These are phyloP conservation scores for Parmelia sp. DNA, from an alignment of 495 filamentous ascomycete species.

Conservation along the genomic window DNA sequence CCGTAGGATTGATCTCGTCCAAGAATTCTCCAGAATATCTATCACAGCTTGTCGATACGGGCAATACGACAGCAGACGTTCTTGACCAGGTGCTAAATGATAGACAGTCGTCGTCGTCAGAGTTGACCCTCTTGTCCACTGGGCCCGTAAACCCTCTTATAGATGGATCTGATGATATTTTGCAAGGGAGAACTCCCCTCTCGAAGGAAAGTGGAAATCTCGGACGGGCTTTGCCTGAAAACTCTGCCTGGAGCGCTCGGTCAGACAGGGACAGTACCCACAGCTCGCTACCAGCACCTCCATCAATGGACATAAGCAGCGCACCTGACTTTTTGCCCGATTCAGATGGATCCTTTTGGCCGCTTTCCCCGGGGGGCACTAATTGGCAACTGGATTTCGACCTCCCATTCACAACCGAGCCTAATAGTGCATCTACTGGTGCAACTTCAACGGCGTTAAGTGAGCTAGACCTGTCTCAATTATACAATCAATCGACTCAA, in stretches of 20 bases:
- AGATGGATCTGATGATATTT: too few relatives aligned
- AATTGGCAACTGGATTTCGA: conserved; percentile 6
- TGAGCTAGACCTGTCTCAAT: conserved; percentile 9
- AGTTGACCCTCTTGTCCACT: background rate
- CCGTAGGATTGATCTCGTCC: conserved; percentile 3
- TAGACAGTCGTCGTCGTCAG: background rate
- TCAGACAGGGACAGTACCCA: background rate
- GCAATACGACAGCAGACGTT: background rate
- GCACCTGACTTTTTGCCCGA: too few relatives aligned
- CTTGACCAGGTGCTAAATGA: background rate
- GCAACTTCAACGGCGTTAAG: background rate
- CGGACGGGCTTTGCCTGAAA: background rate
- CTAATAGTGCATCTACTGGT: background rate
- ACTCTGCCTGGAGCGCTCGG: background rate
- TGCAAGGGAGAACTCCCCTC: too few relatives aligned
- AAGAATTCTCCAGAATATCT: background rate
- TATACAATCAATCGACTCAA: background rate
- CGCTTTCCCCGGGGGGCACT: conserved; percentile 4
- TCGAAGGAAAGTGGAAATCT: too few relatives aligned
- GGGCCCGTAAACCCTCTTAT: background rate
- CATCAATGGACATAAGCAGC: background rate
- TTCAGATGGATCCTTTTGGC: conserved; percentile 1
- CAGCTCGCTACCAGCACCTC: conserved; percentile 1
- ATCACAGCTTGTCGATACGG: conserved; percentile 4
- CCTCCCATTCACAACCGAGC: background rate